Evolutionary conservation across 768 basidiomycete species (phyloP).

Genomic region (Leucosporidium scottii): DNA sequence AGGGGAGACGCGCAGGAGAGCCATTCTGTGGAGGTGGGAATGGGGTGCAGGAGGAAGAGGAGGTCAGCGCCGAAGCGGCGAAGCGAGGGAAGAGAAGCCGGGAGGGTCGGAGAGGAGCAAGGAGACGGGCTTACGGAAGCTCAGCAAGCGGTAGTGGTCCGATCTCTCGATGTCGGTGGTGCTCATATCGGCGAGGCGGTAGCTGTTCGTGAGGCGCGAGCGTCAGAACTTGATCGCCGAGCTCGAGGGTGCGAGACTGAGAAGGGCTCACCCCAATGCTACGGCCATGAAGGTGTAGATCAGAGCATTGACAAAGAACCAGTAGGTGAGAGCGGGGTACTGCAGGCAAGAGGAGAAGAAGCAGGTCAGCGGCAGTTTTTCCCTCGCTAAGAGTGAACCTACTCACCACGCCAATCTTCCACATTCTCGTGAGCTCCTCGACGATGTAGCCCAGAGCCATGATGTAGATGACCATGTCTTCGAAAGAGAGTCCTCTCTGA

Average conservation of each 20-base stretch:
- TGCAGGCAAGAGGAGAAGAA: no score
- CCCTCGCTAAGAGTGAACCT: no score
- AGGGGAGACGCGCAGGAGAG: no score
- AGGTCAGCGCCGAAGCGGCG: constrained; percentile 8
- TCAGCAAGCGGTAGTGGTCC: constrained; percentile 15
- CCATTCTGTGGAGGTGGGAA: no score
- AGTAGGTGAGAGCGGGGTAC: constrained; percentile 26
- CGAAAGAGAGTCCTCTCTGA: no score
- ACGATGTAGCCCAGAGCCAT: constrained; percentile 34
- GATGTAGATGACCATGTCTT: constrained; percentile 32
- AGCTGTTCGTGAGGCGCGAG: not conserved
- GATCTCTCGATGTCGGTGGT: constrained; percentile 14
- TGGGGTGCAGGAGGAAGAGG: no score
- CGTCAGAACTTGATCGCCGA: no score
- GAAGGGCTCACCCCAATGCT: constrained; percentile 17
- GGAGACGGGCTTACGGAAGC: constrained; percentile 25
- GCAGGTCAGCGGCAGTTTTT: no score
- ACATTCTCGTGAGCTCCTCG: constrained; percentile 33
- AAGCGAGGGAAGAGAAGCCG: constrained; percentile 36
- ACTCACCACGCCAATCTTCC: constrained; percentile 20
- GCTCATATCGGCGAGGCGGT: constrained; percentile 32
- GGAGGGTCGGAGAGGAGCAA: constrained; percentile 21
- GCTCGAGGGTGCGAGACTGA: no score
- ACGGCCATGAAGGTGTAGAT: constrained; percentile 31
- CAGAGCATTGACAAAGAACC: constrained; percentile 30